Percentiles rank a stretch among this genome's conserved stretches.
Conservation (phyloP, 805 yeast species). For the Metschnikowia cerradonensis region DNA sequence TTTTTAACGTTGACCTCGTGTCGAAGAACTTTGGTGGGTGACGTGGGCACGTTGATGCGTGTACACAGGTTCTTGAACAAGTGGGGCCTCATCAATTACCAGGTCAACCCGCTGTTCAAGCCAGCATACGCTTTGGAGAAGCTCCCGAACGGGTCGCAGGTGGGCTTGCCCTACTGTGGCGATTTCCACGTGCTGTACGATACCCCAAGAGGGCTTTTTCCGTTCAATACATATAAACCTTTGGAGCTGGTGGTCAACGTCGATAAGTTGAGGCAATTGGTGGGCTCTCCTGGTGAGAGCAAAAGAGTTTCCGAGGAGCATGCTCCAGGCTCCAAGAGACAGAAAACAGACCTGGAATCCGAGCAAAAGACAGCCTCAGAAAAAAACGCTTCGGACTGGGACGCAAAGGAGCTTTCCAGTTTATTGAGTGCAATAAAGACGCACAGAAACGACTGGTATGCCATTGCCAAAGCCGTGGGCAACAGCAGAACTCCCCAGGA, state of each 20-base stretch:
- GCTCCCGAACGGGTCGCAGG: constrained; percentile 38
- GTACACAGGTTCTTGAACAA: constrained; percentile 78
- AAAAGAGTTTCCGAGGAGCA: neutral
- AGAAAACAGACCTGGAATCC: constrained; percentile 12
- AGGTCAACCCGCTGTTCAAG: constrained; percentile 73
- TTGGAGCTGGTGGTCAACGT: constrained; percentile 50
- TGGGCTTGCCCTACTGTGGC: constrained; percentile 66
- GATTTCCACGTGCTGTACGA: constrained; percentile 75
- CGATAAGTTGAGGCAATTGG: constrained; percentile 29
- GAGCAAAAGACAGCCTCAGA: neutral
- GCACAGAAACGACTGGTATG: constrained; percentile 73
- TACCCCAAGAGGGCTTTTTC: constrained; percentile 89
- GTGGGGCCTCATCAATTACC: constrained; percentile 94
- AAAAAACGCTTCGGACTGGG: constrained; percentile 48
- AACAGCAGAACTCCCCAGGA: constrained; percentile 72
- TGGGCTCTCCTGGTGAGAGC: constrained; percentile 12
- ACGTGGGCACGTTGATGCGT: constrained; percentile 83
- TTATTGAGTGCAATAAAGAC: constrained; percentile 61
- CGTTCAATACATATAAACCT: constrained; percentile 78
- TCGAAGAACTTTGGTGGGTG: constrained; percentile 86
- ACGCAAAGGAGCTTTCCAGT: constrained; percentile 54
- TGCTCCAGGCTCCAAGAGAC: constrained; percentile 24
- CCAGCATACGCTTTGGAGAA: constrained; percentile 59
- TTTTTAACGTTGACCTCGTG: constrained; percentile 86
- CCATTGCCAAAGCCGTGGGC: constrained; percentile 58